phyloP scores from a whole-genome alignment of 192 early-diverging fungal genomes.

The Backusella morwellensis region DNA sequence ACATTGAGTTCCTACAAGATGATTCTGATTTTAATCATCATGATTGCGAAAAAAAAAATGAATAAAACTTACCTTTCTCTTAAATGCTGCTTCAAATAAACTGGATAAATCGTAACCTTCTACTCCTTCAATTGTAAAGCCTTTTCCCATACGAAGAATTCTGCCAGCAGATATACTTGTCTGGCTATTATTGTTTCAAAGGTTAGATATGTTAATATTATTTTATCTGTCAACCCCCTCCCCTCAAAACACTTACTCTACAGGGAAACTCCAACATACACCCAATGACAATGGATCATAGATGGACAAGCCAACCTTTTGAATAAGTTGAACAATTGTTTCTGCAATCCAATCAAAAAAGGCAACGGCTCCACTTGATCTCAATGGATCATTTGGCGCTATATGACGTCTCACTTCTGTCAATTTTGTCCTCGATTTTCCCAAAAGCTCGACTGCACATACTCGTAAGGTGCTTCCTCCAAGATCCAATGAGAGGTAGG shows the following conservation, averaged over 20 bases:
- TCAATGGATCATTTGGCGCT: slow-evolving; percentile 67
- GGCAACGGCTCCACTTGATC: slow-evolving; percentile 61
- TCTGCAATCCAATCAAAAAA: slow-evolving; percentile 86
- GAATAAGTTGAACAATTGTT: slow-evolving; percentile 25
- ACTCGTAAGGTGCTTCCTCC: slow-evolving; percentile 96
- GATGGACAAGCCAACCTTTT: slow-evolving; percentile 10
- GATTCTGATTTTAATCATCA: background rate
- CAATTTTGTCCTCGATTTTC: slow-evolving; percentile 58
- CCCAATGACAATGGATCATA: slow-evolving; percentile 44
- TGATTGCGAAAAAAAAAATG: background rate
- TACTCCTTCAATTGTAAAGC: slow-evolving; percentile 76
- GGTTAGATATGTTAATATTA: background rate
- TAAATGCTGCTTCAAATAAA: slow-evolving; percentile 77
- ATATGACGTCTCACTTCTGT: slow-evolving; percentile 72
- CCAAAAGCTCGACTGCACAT: slow-evolving; percentile 74
- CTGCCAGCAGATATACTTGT: slow-evolving; percentile 37
- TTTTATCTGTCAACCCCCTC: slow-evolving; percentile 11
- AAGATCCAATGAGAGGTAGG: slow-evolving; percentile 88
- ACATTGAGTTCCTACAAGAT: slow-evolving; percentile 57
- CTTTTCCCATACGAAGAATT: slow-evolving; percentile 73
- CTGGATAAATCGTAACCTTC: slow-evolving; percentile 80
- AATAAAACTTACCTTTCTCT: slow-evolving; percentile 43
- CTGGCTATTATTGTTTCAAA: slow-evolving; percentile 35
- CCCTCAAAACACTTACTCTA: slow-evolving; percentile 61
- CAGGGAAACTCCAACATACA: slow-evolving; percentile 82